Base-by-base conservation (phyloP, 768 basidiomycete genomes). In the Kwoniella botswanensis region DNA sequence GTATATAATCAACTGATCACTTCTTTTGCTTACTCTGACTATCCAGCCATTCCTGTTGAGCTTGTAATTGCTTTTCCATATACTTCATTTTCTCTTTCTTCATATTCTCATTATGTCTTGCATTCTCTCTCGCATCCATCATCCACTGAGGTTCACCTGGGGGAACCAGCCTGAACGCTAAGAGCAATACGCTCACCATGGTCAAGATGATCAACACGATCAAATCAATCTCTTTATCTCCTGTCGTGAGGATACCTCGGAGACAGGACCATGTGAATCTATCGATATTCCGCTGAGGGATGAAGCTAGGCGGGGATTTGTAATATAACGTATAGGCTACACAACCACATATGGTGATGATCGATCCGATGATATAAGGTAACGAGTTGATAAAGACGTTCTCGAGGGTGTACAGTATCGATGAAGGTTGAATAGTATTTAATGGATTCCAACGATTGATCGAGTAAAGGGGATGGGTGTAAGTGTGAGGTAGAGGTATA, bases 401-500 rank as follows among this genome's bases (percentile, higher is more conserved):
- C 53, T 75, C 74, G 3, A 67, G 9, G 3, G 26, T 35, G 59
- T 75, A 71, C 2, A 75, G 65, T 4, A 61, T 6, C 2, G 64
- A 26, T 29, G 64, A 26, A 9, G 44, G 44, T 17, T 63, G 68
- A 5, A 53, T 52, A 7, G 4, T 67, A 22, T 75, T 68, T 10
- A 75, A 59, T 11, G 60, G 44, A 56, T 59, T 54, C 6, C 18
- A 61, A 63, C 60, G 55, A 9, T 42, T 46, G 10, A 12, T 67
- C 43, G 7, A 13, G 26, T 9, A n/a, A 18, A 50, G 9, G 0
- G 10, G 46, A 9, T 64, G 7, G 2, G 22, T 68, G 50, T 77
- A 77, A 2, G 79, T 68, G 13, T 52, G 41, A 4, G 83, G 82
- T 4, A 79, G 60, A 4, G 75, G 73, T 10, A 80, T 68, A 12